Evolutionary conservation across 805 yeast genomes (phyloP).

Genomic region (Wickerhamomyces hampshirensis): DNA sequence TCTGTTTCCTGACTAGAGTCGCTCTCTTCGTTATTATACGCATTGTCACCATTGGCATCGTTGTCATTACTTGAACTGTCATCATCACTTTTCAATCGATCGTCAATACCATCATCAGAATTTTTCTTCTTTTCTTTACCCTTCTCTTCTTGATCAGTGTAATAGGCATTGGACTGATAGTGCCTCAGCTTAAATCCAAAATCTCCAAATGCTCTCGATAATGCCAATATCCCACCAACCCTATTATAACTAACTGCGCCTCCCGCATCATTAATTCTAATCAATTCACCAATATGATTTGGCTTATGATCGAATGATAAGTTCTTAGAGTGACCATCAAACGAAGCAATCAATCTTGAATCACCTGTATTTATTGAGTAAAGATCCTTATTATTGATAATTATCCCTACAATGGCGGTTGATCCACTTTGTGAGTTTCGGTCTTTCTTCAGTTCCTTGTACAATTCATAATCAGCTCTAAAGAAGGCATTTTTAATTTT

Average conservation of each 20-base stretch:
- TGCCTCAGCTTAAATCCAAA: slow-evolving; percentile 44
- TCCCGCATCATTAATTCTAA: slow-evolving; percentile 89
- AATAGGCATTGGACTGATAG: background rate
- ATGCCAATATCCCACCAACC: slow-evolving; percentile 91
- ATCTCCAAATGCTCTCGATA: slow-evolving; percentile 88
- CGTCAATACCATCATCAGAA: background rate
- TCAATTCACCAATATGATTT: slow-evolving; percentile 87
- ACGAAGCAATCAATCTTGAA: slow-evolving; percentile 55
- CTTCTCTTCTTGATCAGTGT: background rate
- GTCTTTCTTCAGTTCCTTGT: slow-evolving; percentile 24
- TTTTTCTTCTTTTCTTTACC: no score
- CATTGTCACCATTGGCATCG: slow-evolving; percentile 26
- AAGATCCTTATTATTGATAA: slow-evolving; percentile 40
- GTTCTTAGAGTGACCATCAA: slow-evolving; percentile 50
- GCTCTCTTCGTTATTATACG: slow-evolving; percentile 28
- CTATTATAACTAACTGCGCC: slow-evolving; percentile 91
- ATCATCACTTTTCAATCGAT: background rate
- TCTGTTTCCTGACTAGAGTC: slow-evolving; percentile 35
- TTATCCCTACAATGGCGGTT: slow-evolving; percentile 43
- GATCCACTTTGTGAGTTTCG: slow-evolving; percentile 37
- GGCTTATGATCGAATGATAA: slow-evolving; percentile 87
- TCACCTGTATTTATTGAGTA: slow-evolving; percentile 73
- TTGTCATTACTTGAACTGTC: background rate
- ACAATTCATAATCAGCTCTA: slow-evolving; percentile 40
- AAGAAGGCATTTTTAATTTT: slow-evolving; percentile 40